Base-by-base conservation (phyloP, 352 stramenopile genomes). In the Pythium phragmitis region DNA sequence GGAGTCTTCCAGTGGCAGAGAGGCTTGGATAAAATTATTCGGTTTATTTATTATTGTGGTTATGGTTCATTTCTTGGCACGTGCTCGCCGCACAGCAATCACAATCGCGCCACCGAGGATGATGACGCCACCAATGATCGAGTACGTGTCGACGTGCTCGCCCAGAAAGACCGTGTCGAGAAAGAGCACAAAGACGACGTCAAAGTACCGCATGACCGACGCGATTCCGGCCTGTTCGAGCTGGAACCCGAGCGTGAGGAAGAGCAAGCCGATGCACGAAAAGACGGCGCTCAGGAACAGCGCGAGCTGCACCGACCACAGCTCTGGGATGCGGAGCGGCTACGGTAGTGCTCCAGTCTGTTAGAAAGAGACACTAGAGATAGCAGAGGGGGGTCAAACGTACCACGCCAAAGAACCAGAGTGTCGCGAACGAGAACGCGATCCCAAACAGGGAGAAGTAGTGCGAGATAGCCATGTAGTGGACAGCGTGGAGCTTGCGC, bases 141-240 rank as follows among this genome's bases (percentile, higher is more conserved):
- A 90, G 71, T 73, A 88, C 36, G 61, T 28, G 53, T 84, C 83
- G 11, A 90, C 76, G 19, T 73, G 30, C 45, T 89, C 79, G 16
- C 75, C 73, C 0, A 91, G 68, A 7, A 89, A 68, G 26, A 67
- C 63, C 13, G 61, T 76, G 56, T 88, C 82, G 51, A 77, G 63
- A 9, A 79, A 58, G 54, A 91, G 76, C 43, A 91, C 79, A 51
- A 88, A 91, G 1, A 91, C 65, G 34, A 91, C 74, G 73, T 91
- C 76, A 46, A 88, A 83, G 59, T 89, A 88, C 30, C 74, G 71
- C 78, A 91, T 87, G 65, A 87, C 78, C 2, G 79, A 88, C 2
- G 72, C 77, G 52, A 91, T 80, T 3, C 77, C 82, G 0, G 77
- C 77, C 41, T 84, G 77, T 43, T 85, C 82, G 5, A 73, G 71